Percentiles rank a stretch among this genome's conserved stretches.
phyloP scores from a whole-genome alignment of 2,329 filamentous ascomycete species.

The Akanthomyces muscarius region DNA sequence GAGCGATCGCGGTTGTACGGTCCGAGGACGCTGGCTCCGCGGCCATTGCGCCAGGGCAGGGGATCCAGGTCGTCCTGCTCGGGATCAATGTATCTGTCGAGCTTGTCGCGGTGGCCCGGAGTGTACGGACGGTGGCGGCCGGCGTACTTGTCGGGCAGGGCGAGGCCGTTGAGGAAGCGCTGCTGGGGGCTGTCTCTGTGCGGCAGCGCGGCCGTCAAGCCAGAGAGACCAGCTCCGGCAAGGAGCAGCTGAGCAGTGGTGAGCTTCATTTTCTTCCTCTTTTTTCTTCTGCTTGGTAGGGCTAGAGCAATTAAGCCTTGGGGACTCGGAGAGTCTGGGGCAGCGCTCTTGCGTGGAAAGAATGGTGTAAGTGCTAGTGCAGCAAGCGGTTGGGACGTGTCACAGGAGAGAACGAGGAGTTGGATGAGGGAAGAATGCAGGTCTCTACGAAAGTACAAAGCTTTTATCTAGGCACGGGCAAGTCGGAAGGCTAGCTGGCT shows the following conservation, averaged over 20 bases:
- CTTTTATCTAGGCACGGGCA: neutral
- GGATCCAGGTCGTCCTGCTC: slow-evolving; percentile 59
- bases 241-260: slow-evolving; percentile 26
- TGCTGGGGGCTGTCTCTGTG: slow-evolving; percentile 51
- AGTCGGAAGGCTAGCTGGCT: neutral
- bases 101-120: slow-evolving; percentile 56
- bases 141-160: slow-evolving; percentile 38
- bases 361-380: neutral
- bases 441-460: neutral
- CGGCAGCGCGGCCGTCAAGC: slow-evolving; percentile 24
- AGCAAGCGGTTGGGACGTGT: neutral
- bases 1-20: slow-evolving; percentile 66
- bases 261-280: slow-evolving; percentile 26
- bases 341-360: neutral
- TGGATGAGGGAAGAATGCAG: neutral
- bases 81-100: slow-evolving; percentile 60
- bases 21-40: slow-evolving; percentile 63
- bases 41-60: slow-evolving; percentile 59
- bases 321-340: neutral
- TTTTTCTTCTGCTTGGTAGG: neutral
- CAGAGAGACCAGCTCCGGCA: slow-evolving; percentile 23
- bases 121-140: slow-evolving; percentile 49
- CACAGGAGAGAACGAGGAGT: neutral
- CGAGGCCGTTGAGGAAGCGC: slow-evolving; percentile 48
- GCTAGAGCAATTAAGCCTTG: neutral